A percentile compares a stretch with the other conserved stretches of the same genome.
phyloP scores from a whole-genome alignment of 2,329 filamentous ascomycete genomes.

The Alternaria alternata region DNA sequence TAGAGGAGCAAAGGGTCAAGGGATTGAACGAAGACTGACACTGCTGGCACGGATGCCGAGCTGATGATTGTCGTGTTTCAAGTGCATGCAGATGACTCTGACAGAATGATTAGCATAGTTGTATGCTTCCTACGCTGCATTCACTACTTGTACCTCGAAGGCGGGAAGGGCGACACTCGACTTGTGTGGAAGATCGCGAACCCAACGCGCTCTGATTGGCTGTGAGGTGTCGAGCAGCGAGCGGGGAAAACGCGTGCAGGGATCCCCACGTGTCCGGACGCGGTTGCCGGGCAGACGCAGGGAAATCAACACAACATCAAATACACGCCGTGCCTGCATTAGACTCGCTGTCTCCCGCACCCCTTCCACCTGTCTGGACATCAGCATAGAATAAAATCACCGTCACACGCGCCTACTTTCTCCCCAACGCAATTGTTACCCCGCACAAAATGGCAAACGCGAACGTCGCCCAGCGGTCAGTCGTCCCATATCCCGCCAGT shows the following conservation, averaged over 20 bases:
- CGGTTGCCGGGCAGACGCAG: conserved; percentile 29
- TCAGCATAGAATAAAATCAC: background rate
- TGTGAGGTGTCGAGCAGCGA: conserved; percentile 5
- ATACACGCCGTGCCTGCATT: conserved; percentile 4
- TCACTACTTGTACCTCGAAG: background rate
- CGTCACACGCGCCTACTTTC: too few relatives aligned
- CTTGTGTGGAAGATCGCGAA: conserved; percentile 17
- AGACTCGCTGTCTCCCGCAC: background rate
- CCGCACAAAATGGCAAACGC: conserved; percentile 46
- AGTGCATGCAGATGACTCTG: background rate
- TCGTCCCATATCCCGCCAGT: background rate
- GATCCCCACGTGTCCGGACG: conserved; percentile 15
- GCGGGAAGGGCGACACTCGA: too few relatives aligned
- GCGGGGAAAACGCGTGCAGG: conserved; percentile 18
- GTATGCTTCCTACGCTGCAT: background rate
- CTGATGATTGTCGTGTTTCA: background rate
- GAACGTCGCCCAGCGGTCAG: conserved; percentile 59
- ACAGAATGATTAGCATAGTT: background rate
- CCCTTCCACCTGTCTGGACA: background rate
- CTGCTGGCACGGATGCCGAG: background rate
- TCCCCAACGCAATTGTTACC: background rate
- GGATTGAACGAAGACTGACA: conserved; percentile 24
- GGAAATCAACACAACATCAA: conserved; percentile 31
- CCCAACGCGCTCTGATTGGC: conserved; percentile 26
- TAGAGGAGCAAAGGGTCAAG: conserved; percentile 25